These are phyloP conservation scores for Tetradesmus obliquus DNA, from an alignment of 139 green algal genomes.

Conservation along the genomic window DNA sequence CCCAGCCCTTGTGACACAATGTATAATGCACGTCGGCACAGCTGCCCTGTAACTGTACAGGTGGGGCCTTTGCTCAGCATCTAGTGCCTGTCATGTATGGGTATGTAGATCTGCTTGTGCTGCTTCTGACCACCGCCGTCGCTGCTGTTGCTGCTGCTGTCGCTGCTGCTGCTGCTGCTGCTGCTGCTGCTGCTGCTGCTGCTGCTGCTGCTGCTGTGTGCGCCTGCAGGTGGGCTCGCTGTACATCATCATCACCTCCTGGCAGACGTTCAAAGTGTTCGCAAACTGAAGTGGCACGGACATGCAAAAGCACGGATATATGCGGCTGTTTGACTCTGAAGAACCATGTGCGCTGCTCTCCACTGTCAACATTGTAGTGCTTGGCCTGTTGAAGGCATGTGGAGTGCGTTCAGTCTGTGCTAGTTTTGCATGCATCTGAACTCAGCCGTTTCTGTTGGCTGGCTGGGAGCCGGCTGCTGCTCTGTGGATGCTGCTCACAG, in stretches of 20 bases:
- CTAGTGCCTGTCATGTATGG: too few relatives aligned
- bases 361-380: background rate
- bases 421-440: too few relatives aligned
- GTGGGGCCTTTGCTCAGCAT: too few relatives aligned
- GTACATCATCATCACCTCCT: constrained; percentile 21
- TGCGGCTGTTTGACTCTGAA: background rate
- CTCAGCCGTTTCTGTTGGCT: background rate
- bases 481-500: background rate
- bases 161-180: background rate
- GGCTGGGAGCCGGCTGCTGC: background rate
- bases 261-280: constrained; percentile 19
- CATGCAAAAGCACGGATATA: background rate
- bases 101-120: too few relatives aligned
- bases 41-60: too few relatives aligned
- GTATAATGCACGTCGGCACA: too few relatives aligned
- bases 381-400: background rate
- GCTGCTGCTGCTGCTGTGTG: background rate
- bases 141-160: too few relatives aligned
- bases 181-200: background rate
- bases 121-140: too few relatives aligned
- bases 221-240: background rate
- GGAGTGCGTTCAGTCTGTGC: too few relatives aligned
- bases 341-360: background rate
- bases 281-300: background rate
- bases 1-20: too few relatives aligned